Evolutionary conservation across 345 rosid genomes (phyloP), one percentile per base, ranked within the genome.

Genomic region (Raphanus raphanistrum): DNA sequence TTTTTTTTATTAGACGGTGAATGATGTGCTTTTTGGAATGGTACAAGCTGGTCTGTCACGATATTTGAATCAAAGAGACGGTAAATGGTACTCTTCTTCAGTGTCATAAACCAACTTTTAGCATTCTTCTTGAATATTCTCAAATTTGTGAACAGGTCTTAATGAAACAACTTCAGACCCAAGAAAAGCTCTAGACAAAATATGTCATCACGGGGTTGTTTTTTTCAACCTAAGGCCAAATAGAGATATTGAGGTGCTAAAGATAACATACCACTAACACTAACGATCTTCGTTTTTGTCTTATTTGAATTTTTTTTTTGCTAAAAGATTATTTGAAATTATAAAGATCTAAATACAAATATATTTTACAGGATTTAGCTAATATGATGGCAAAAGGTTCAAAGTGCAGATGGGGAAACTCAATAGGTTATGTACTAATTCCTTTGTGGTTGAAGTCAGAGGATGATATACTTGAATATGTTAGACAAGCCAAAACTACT

Each of bases 401-500:
- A 32, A 32, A 32, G 35, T 5, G 35, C 4, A 32, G 35, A 32
- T 32, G 35, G 35, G 35, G 35, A 32, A 32, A 32, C 35, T 32
- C 35, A 32, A 76, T 88, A 4, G 92, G 90, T 11, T 86, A 65
- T 61, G 79, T 79, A 4, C 13, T 85, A 58, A 21, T 86, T 15
- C 92, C 92, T 13, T 73, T 88, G 32, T 77, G 41, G 52, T 73
- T 84, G 15, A 82, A 55, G 4, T 35, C 78, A 2, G 71, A 74
- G 12, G 63, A 78, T 15, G 84, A 86, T 66, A 85, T 84, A 16
- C 48, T 86, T 32, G 84, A 83, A 70, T 84, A 87, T 45, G 63
- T 84, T 31, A 80, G 76, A 45, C 50, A 29, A 35, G 87, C 90
- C 25, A 87, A 85, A 71, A 76, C 87, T 59, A 79, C 57, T 1